Evolutionary conservation across 768 basidiomycete species (phyloP).

Genomic region (Lactarius tabidus): DNA sequence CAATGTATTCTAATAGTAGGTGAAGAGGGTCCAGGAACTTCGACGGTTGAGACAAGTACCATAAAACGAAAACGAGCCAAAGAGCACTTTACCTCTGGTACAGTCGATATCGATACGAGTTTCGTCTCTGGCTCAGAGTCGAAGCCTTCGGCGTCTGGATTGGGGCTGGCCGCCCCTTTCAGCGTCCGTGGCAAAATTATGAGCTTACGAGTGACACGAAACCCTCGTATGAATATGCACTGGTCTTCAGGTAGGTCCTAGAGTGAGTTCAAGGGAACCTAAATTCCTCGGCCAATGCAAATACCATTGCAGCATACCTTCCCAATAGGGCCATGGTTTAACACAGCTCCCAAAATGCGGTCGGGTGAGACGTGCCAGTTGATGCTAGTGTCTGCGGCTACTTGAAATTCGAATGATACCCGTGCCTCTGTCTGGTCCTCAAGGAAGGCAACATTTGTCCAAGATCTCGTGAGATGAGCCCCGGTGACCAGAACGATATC

Average conservation of each 20-base stretch:
- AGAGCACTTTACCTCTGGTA: not conserved
- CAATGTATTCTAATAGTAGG: not conserved
- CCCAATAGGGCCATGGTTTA: not conserved
- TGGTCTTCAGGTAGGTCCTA: not conserved
- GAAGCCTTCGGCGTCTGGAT: not conserved
- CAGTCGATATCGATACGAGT: not conserved
- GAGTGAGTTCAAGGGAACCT: not conserved
- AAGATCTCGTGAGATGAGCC: not conserved
- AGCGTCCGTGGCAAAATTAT: not conserved
- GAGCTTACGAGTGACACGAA: not conserved
- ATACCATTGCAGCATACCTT: not conserved
- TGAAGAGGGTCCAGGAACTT: not conserved
- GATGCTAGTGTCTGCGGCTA: not conserved
- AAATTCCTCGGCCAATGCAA: not conserved
- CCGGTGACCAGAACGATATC: not conserved
- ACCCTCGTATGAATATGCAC: not conserved
- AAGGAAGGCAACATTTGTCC: not conserved
- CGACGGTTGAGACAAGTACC: not conserved
- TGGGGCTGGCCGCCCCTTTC: not conserved
- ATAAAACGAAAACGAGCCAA: too few relatives aligned
- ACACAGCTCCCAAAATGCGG: not conserved
- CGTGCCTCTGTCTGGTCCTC: not conserved
- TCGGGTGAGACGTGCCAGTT: not conserved
- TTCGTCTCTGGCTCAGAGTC: not conserved
- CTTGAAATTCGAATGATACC: not conserved